Evolutionary conservation across 164 flowering plant species (phyloP).

Genomic region (Cinnamomum chago): DNA sequence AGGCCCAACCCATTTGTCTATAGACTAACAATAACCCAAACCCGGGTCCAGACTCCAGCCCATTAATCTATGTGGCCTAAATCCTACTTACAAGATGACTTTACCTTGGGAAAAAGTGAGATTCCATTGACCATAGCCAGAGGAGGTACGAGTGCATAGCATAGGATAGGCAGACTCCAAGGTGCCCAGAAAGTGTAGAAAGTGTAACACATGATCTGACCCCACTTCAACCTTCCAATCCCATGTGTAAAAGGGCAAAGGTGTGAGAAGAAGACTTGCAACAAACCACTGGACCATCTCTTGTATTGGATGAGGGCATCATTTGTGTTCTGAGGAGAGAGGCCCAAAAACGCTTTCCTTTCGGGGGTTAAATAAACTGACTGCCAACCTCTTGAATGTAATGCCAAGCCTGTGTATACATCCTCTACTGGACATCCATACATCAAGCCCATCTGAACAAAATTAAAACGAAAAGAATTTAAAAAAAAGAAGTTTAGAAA

Average conservation of each 20-base stretch:
- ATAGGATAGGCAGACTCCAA: constrained; percentile 35
- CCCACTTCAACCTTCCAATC: constrained; percentile 31
- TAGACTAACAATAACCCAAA: no score
- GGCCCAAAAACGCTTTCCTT: constrained; percentile 40
- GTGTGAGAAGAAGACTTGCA: constrained; percentile 44
- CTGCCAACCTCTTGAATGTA: constrained; percentile 59
- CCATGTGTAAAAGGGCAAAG: constrained; percentile 53
- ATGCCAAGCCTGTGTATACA: constrained; percentile 41
- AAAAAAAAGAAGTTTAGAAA: no score
- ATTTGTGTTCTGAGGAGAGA: constrained; percentile 40
- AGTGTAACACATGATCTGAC: constrained; percentile 45
- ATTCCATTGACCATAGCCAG: constrained; percentile 26
- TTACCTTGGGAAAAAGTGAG: constrained; percentile 29
- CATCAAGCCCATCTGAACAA: constrained; percentile 46
- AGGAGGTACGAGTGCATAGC: constrained; percentile 33
- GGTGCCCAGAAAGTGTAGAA: constrained; percentile 45
- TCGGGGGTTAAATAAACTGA: constrained; percentile 40
- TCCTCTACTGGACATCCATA: constrained; percentile 63
- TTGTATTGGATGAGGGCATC: constrained; percentile 43
- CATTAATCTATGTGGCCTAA: background rate
- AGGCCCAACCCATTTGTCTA: no score
- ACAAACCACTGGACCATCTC: constrained; percentile 55
- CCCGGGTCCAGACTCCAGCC: no score
- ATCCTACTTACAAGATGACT: background rate
- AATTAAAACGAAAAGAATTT: background rate